Evolutionary conservation across 805 yeast species (phyloP), one percentile per base, ranked within the genome.

Genomic region (Yamadazyma endophytica): DNA sequence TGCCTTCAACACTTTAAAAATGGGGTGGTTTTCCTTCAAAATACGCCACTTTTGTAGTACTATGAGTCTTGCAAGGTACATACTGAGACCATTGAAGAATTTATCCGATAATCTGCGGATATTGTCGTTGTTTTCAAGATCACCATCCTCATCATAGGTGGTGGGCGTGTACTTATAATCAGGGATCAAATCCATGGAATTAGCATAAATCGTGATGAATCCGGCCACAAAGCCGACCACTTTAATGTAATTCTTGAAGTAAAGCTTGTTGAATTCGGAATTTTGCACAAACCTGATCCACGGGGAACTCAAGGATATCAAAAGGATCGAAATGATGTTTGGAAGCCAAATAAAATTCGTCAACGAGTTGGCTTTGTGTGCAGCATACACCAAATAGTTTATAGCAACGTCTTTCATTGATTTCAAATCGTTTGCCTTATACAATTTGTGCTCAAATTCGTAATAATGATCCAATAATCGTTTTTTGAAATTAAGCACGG

Each of bases 11-110:
- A 37, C 9, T 20, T 42, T 49, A 40, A 64, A 57, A 36, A 45
- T 40, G 1, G 65, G 66, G 36, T 59, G 65, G 44, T 58, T 56
- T 14, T 59, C 67, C 42, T 63, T 64, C 20, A 50, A 35, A 20
- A 60, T 61, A 24, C 71, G 49, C 71, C 71, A 64, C 39, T 63
- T 64, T 8, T 64, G 59, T 18, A 64, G 37, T n/a, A 63, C 37
- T 2, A 63, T 50, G 30, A 63, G 41, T 31, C 61, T 47, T 26
- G 58, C 39, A 19, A 64, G 43, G 39, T 64, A 63, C 28, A 56
- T 33, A 40, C 53, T 58, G 35, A 62, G 32, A 4, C 41, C 53
- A 22, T 61, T 47, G 35, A 58, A 37, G 32, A 58, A 54, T 2
- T 35, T 15, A 29, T 51, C 50, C 13, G 50, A 43, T 17, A 63